Base-by-base conservation (phyloP, 2,329 filamentous ascomycete species). In the Bipolaris gigantea region DNA sequence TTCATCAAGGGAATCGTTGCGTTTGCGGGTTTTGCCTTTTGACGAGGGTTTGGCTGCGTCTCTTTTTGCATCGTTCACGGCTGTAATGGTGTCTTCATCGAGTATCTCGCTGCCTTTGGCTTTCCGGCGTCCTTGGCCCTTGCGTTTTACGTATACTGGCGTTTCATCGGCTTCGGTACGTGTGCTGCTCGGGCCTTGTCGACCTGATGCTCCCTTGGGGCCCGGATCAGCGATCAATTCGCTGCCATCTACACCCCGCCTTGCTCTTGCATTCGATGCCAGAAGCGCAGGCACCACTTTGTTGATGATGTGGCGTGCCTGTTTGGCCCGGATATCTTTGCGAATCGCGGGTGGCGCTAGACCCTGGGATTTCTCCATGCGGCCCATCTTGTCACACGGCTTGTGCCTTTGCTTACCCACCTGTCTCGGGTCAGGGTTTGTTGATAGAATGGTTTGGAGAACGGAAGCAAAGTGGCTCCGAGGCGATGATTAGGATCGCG, bases 211-310 rank as follows among this genome's bases (percentile, higher is more conserved):
- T n/a, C 47, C 47, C 2, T 36, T 40, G 2, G 62, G 42, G 49
- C 55, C 46, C 36, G 77, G 77, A 50, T 79, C 72, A 43, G 67
- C 65, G 19, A 80, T 73, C 32, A 87, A 71, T 59, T 85, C 79
- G 1, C 81, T 79, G 0, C 74, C 69, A 1, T 84, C 79, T 27
- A 82, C 73, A 1, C 85, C 85, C 40, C 75, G 75, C n/a, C 79
- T 78, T 0, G 85, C 84, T 45, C 83, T 78, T 13, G 82, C 74
- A 59, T 83, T 81, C 2, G 80, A 77, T 0, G 76, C 71, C 2
- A 87, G 72, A 8, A 86, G 72, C 0, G 80, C 74, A 1, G 85
- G 85, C 10, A 88, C 80, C n/a, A 78, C 75, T 62, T 81, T 82
- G 69, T 86, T 85, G 55, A 86, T 70, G 2, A 84, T 85, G 8